Evolutionary conservation across 2,329 filamentous ascomycete species (phyloP).

Genomic region (Neopestalotiopsis sp.): DNA sequence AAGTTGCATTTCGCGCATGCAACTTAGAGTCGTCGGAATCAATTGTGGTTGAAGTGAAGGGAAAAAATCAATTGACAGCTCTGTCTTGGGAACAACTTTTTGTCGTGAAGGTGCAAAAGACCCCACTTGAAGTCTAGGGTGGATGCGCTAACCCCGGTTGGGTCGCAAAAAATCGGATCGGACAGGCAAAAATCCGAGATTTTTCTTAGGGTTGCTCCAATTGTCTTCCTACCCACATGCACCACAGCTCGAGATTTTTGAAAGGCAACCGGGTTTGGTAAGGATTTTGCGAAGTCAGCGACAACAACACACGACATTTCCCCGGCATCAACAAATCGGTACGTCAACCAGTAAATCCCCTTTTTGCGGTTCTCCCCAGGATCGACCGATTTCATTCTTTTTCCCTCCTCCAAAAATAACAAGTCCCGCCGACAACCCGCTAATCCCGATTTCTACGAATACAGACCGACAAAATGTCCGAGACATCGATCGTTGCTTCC

Average conservation of each 20-base stretch:
- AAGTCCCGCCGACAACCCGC: background rate
- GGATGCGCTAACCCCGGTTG: background rate
- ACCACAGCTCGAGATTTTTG: slow-evolving; percentile 23
- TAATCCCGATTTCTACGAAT: slow-evolving; percentile 25
- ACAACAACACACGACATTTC: slow-evolving; percentile 30
- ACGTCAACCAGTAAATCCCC: slow-evolving; percentile 22
- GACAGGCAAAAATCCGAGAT: slow-evolving; percentile 17
- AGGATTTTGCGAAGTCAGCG: slow-evolving; percentile 24
- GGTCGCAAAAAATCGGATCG: slow-evolving; percentile 11
- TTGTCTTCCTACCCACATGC: slow-evolving; percentile 25
- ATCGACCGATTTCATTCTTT: background rate
- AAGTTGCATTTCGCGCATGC: background rate
- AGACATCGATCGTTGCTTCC: slow-evolving; percentile 80
- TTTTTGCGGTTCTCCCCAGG: slow-evolving; percentile 17
- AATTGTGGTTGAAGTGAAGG: background rate
- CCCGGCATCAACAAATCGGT: slow-evolving; percentile 29
- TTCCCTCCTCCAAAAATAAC: background rate
- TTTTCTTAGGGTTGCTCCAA: slow-evolving; percentile 29
- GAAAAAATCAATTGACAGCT: slow-evolving; percentile 1
- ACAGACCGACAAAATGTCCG: slow-evolving; percentile 74
- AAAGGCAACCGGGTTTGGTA: slow-evolving; percentile 27
- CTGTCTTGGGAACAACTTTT: background rate
- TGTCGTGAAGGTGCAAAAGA: background rate
- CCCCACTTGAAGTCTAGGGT: background rate
- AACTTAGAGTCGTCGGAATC: background rate